Percentiles rank a stretch among this genome's conserved stretches.
These are phyloP conservation scores for Azolla pinnata DNA, from an alignment of 75 land plant genomes.

Conservation along the genomic window DNA sequence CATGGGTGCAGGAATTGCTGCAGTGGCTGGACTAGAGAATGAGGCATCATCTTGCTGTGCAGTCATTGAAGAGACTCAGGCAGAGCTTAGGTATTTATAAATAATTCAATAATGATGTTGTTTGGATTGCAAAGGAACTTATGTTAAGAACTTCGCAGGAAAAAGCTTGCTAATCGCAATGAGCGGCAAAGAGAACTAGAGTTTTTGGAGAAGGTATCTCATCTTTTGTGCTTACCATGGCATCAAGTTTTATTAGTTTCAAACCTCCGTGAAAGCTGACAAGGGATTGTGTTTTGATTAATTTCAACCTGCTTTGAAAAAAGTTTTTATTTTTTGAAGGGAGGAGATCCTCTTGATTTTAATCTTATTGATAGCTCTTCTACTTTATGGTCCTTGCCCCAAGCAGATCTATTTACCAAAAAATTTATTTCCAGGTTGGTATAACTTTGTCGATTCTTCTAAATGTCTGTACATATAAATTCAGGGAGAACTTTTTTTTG, in stretches of 20 bases:
- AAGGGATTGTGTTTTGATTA: background rate
- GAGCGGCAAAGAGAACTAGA: slow-evolving; percentile 86
- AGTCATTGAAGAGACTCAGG: slow-evolving; percentile 82
- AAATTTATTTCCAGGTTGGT: slow-evolving; percentile 57
- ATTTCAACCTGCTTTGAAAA: background rate
- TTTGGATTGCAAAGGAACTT: no score
- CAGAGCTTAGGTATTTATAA: slow-evolving; percentile 60
- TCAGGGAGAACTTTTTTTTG: no score
- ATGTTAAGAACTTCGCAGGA: slow-evolving; percentile 42
- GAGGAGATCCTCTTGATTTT: slow-evolving; percentile 91
- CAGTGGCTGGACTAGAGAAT: slow-evolving; percentile 45
- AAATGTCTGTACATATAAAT: no score
- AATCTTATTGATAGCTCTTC: slow-evolving; percentile 43
- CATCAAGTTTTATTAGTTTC: background rate
- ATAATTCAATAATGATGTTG: background rate
- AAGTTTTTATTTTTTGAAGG: slow-evolving; percentile 37
- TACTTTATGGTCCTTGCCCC: slow-evolving; percentile 61
- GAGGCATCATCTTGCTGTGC: slow-evolving; percentile 70
- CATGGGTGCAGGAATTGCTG: slow-evolving; percentile 83
- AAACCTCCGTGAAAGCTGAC: background rate
- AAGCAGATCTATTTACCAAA: slow-evolving; percentile 52
- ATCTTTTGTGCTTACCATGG: background rate
- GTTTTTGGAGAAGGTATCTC: slow-evolving; percentile 83
- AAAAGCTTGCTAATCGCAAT: slow-evolving; percentile 78
- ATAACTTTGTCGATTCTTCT: no score